Percentiles rank a stretch among this genome's conserved stretches.
Conservation (phyloP, 2,329 filamentous ascomycete species). For the Thielaviopsis populi region DNA sequence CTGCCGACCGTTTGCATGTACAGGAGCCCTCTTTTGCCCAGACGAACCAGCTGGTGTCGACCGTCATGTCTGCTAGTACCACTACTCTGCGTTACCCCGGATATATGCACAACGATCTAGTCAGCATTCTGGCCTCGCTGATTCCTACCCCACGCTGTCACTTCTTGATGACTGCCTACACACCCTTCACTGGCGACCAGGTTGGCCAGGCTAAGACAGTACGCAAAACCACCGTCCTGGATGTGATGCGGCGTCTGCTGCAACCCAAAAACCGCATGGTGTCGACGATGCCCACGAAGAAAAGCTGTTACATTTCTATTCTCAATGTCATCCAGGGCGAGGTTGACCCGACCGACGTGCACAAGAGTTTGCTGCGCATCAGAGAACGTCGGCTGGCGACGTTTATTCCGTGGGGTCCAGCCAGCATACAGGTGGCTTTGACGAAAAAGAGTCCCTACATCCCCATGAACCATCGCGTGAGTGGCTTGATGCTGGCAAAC, state of each 20-base stretch:
- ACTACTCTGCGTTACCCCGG: constrained; percentile 93
- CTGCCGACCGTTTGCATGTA: constrained; percentile 83
- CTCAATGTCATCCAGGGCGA: constrained; percentile 98
- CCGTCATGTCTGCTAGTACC: constrained; percentile 96
- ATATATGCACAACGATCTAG: constrained; percentile 99
- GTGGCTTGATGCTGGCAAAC: constrained; percentile 93
- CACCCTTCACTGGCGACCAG: constrained; percentile 89
- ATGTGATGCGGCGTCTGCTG: constrained; percentile 88
- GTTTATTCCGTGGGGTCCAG: constrained; percentile 97
- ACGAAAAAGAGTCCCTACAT: constrained; percentile 96
- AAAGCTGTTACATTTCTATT: constrained; percentile 97
- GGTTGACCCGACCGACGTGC: constrained; percentile 92
- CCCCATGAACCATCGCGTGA: constrained; percentile 84
- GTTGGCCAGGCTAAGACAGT: constrained; percentile 96
- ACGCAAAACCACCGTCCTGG: constrained; percentile 91
- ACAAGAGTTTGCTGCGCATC: constrained; percentile 94
- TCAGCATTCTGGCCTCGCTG: constrained; percentile 87
- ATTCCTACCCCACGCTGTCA: constrained; percentile 95
- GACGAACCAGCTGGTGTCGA: constrained; percentile 91
- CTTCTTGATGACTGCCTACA: constrained; percentile 97
- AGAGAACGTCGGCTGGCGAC: constrained; percentile 84
- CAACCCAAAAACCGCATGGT: constrained; percentile 99
- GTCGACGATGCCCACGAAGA: constrained; percentile 85
- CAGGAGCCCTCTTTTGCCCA: constrained; percentile 94
- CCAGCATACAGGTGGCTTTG: constrained; percentile 90